Conservation (phyloP, 441 rosid species). For the Hura crepitans region DNA sequence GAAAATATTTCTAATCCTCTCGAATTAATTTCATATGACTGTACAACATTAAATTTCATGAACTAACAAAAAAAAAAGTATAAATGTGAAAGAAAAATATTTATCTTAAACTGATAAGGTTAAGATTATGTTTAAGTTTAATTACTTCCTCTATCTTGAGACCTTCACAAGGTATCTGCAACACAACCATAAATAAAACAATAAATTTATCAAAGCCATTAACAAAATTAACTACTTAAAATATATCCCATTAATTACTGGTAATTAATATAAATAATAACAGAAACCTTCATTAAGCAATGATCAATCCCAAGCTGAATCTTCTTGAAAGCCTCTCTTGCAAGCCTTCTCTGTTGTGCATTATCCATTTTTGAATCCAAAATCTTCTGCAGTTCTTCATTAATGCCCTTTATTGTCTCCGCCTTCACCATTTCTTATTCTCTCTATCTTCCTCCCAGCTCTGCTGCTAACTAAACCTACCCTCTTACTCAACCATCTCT, state of each 20-base stretch:
- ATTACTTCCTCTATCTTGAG: slow-evolving; percentile 65
- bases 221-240: no score
- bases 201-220: no score
- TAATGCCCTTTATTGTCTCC: slow-evolving; percentile 15
- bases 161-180: slow-evolving; percentile 61
- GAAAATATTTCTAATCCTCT: slow-evolving; percentile 76
- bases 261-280: no score
- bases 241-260: no score
- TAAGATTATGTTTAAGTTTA: no score
- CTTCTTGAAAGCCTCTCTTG: slow-evolving; percentile 64
- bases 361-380: slow-evolving; percentile 57
- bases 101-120: no score
- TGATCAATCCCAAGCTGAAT: slow-evolving; percentile 70
- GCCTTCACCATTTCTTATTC: neutral
- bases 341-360: slow-evolving; percentile 56
- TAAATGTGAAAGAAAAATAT: no score
- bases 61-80: no score
- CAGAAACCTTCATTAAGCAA: slow-evolving; percentile 64
- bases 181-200: neutral
- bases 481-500: no score
- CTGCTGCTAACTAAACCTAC: neutral
- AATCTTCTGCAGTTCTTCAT: slow-evolving; percentile 43
- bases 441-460: neutral
- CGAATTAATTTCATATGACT: slow-evolving; percentile 62
- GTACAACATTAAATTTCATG: slow-evolving; percentile 7